These are phyloP conservation scores for Colletotrichum abscissum DNA, from an alignment of 2,329 filamentous ascomycete species.

Conservation along the genomic window DNA sequence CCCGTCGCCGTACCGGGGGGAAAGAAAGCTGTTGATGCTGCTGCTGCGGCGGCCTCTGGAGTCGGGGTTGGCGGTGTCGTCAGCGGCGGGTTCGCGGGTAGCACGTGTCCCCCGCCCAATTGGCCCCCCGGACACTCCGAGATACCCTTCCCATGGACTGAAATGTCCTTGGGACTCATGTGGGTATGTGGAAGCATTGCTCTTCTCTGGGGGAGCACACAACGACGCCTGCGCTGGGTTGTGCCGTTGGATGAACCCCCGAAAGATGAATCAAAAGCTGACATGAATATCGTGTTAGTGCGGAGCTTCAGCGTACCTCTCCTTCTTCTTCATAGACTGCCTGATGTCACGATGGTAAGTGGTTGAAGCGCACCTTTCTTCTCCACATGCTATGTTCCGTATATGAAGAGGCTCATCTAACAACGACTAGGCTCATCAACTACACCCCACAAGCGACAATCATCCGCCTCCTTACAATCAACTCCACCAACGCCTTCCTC, in stretches of 20 bases:
- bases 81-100: constrained; percentile 59
- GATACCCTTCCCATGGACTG: constrained; percentile 62
- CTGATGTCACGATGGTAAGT: constrained; percentile 82
- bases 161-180: constrained; percentile 78
- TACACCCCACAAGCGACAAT: constrained; percentile 86
- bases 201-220: not conserved
- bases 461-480: constrained; percentile 81
- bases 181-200: constrained; percentile 66
- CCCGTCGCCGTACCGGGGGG: constrained; percentile 45
- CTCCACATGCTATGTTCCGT: not conserved
- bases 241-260: not conserved
- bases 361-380: constrained; percentile 38
- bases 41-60: constrained; percentile 4
- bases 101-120: constrained; percentile 36
- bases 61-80: constrained; percentile 15
- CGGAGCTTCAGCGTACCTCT: constrained; percentile 80
- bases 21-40: constrained; percentile 25
- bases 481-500: constrained; percentile 79
- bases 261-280: constrained; percentile 34
- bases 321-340: constrained; percentile 86
- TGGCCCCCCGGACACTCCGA: constrained; percentile 28
- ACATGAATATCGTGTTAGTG: constrained; percentile 61
- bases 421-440: constrained; percentile 75
- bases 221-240: too few species aligned
- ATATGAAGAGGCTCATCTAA: constrained; percentile 17